Evolutionary conservation across 1,139 yeast genomes (phyloP).

Genomic region (Scheffersomyces titani): DNA sequence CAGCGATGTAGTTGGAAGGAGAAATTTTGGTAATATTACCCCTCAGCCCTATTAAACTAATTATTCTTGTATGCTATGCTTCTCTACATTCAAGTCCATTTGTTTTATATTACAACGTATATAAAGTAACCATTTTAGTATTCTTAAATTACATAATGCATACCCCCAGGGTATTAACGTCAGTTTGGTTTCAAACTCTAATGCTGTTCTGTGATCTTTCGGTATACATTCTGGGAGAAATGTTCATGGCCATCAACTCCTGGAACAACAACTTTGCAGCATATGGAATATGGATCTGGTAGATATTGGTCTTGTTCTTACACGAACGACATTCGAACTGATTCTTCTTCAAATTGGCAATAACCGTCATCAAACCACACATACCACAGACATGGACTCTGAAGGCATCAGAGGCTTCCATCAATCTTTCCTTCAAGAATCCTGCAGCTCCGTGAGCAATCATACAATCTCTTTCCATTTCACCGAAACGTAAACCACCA

Average conservation of each 20-base stretch:
- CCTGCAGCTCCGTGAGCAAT: conserved; percentile 99
- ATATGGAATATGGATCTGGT: conserved; percentile 95
- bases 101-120: conserved; percentile 5
- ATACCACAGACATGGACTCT: conserved; percentile 97
- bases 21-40: too few species aligned
- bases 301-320: conserved; percentile 96
- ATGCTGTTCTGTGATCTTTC: conserved; percentile 52
- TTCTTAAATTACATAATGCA: conserved; percentile 2
- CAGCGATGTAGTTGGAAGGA: neutral
- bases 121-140: conserved; percentile 2
- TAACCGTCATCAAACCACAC: conserved; percentile 97
- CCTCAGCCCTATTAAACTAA: too few species aligned
- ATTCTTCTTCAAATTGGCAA: conserved; percentile 94
- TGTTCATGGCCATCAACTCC: conserved; percentile 98
- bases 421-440: conserved; percentile 91
- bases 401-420: conserved; percentile 99
- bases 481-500: conserved; percentile 99
- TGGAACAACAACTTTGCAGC: conserved; percentile 97
- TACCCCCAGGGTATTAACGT: conserved; percentile 9
- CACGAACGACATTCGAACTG: conserved; percentile 98
- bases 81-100: neutral
- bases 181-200: conserved; percentile 27
- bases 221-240: conserved; percentile 82
- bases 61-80: too few species aligned
- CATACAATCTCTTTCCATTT: conserved; percentile 99